Base-by-base conservation (phyloP, 2,329 filamentous ascomycete species). In the Colletotrichum eremochloae region DNA sequence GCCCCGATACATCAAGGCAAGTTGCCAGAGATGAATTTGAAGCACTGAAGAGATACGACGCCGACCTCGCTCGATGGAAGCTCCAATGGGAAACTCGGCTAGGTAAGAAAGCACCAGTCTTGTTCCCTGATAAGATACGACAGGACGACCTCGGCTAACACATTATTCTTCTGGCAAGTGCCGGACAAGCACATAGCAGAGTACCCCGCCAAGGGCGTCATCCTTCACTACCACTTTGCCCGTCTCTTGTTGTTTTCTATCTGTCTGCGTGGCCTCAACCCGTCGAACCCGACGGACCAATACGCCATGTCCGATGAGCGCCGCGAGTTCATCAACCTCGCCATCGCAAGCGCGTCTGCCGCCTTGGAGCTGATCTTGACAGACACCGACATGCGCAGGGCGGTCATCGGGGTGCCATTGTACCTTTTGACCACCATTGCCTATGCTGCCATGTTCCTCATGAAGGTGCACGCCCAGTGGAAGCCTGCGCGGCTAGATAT, bases 171-270 rank as follows among this genome's bases (percentile, higher is more conserved):
- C n/a, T 29, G 6, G 31, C 9, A 29, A 86, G 85, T 79, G 58
- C 82, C 82, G 42, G 85, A 85, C 71, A 80, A 81, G 67, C 82
- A 85, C 73, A 81, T 88, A 46, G 82, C 84, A 50, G 80, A 82
- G 63, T 87, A 87, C 75, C 86, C 86, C 29, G 82, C 84, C 65
- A 86, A 86, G 76, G 85, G 84, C 33, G 84, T 86, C 8, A 80
- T 81, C 38, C 79, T 88, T 71, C 85, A 87, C 75, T 86, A 86
- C 72, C 80, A 87, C 75, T 88, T 87, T 75, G 86, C 84, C 58
- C 82, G 85, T 60, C 78, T 88, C 24, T 84, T 87, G 58, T 78
- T 88, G 11, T 84, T 86, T 56, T 86, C 86, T 5, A 83, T 86
- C 36, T 85, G 85, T 40, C 77, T 88, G 33, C 82, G 85, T 40